Conservation (phyloP, 345 rosid species). For the Syzygium oleosum region DNA sequence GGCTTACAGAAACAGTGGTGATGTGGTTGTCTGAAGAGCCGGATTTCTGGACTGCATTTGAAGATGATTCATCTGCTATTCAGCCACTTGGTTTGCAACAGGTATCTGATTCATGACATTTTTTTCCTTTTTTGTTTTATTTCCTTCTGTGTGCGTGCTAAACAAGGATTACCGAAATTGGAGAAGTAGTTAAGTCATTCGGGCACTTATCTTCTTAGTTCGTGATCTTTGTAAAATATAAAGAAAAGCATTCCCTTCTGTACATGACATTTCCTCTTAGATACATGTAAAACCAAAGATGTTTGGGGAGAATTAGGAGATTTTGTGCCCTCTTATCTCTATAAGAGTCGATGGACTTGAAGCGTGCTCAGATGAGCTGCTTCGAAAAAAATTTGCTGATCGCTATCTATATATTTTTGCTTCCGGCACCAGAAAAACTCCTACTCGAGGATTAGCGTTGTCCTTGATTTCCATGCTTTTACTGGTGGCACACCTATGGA, state of each 20-base stretch:
- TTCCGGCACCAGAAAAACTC: not conserved
- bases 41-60: constrained; percentile 91
- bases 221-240: not conserved
- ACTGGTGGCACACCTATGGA: not conserved
- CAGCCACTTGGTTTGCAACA: constrained; percentile 79
- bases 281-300: not conserved
- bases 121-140: not conserved
- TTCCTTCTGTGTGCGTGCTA: not conserved
- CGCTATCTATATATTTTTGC: not conserved
- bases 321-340: not conserved
- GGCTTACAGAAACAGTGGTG: constrained; percentile 90
- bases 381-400: not conserved
- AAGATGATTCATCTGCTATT: constrained; percentile 68
- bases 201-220: not conserved
- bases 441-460: not conserved
- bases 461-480: not conserved
- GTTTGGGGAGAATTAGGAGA: not conserved
- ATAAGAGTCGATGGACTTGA: not conserved
- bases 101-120: constrained; percentile 22
- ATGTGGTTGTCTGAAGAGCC: constrained; percentile 95
- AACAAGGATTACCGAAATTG: not conserved
- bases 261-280: not conserved
- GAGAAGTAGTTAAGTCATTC: not conserved
- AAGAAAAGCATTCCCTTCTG: not conserved
- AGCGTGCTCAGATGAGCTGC: not conserved